Evolutionary conservation across 2,329 filamentous ascomycete species (phyloP), one percentile per base, ranked within the genome.

Genomic region (Fusarium paranaense): DNA sequence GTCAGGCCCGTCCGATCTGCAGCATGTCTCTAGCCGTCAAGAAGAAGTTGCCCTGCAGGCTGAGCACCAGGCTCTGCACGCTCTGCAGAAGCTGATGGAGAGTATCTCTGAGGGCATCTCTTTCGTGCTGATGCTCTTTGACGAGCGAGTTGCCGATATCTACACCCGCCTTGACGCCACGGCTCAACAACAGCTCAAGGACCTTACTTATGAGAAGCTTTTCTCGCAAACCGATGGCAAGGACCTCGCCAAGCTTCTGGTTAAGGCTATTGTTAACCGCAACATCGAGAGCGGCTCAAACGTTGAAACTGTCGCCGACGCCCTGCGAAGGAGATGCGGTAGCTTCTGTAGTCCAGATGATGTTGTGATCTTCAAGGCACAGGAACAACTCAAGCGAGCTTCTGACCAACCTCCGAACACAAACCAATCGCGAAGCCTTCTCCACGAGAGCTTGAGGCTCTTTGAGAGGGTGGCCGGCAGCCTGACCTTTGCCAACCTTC

Each of bases 331-430:
- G 77, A 91, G 95, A 77, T 99, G 97, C 77, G 97, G 97, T 71
- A 98, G 94, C 83, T 99, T 99, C 88, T 99, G 97, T 82, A 98
- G 95, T 79, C 92, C 96, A 0, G 96, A 99, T 74, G 97, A 99
- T 84, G 97, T 98, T 2, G 92, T 98, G 73, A 96, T 98, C 76
- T 99, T 99, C 91, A 98, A 98, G 83, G 97, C 97, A 0, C 96
- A 98, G 81, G 97, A 99, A 82, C 94, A 96, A 78, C 86, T 98
- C 62, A 97, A 98, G 86, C 90, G 94, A 76, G 96, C 96, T 1
- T 91, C 92, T 3, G 95, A 98, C 81, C 90, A 94, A 57, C 90
- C 91, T 11, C 86, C 88, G 6, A 94, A 95, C 78, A 91, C 91
- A 5, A 96, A 95, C 76, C 87, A 91, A 62, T 94, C 93, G 7